Evolutionary conservation across 768 basidiomycete species (phyloP), one percentile per base, ranked within the genome.

Genomic region (Tylopilus felleus): DNA sequence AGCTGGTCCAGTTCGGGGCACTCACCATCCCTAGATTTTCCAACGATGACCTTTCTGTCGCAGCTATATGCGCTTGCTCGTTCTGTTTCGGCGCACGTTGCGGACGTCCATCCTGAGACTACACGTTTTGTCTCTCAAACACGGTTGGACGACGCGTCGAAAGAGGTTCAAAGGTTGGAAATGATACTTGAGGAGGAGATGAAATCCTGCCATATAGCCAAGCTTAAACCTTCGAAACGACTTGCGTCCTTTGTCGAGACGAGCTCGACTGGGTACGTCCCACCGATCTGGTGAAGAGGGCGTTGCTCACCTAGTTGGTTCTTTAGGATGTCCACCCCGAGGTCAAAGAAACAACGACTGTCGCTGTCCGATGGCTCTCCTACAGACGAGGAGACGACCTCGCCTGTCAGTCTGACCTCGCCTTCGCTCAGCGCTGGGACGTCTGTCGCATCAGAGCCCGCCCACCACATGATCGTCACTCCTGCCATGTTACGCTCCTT

Each of bases 401-500:
- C 57, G 17, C 40, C 35, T 21, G 28, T 22, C 6, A 61, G 58
- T 44, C 58, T 49, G 17, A 48, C 60, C 8, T 77, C 79, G 0
- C 77, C 80, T 8, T 78, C 82, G 2, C 77, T 77, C 1, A 81
- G 80, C 35, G 67, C 68, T 21, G 75, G 75, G 42, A 76, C 75
- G 0, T 78, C 79, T 1, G 68, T 76, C 5, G 60, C 66, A 27
- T 69, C 73, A 10, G 71, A 69, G 31, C 48, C 53, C 3, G 68
- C 75, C 21, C 59, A 63, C 14, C 56, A 41, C 16, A 71, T 77
- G 17, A 56, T 72, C 19, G 77, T 86, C 33, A 87, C 85, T 3
- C 71, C 82, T 23, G 81, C 82, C 16, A 88, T 88, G 86, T 65
- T 88, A 46, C 80, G 83, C 33, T 65, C 67, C 5, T 27, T 70